phyloP scores from a whole-genome alignment of 805 yeast genomes.

The Pichia heedii region DNA sequence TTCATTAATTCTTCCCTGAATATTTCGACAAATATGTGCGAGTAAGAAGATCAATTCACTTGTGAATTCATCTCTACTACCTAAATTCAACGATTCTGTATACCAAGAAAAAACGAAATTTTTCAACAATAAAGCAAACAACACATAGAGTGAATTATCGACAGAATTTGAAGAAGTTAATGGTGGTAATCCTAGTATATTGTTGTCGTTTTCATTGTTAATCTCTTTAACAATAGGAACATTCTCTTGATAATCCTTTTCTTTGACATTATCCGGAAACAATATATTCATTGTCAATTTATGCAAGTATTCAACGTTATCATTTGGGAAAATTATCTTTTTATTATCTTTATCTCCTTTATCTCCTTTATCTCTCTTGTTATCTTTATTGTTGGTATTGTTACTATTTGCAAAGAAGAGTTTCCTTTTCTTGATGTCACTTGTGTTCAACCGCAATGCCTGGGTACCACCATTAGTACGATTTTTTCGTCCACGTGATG shows the following conservation, averaged over 20 bases:
- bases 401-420: not conserved
- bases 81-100: constrained; percentile 24
- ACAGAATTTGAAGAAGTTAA: constrained; percentile 26
- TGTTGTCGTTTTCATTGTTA: constrained; percentile 7
- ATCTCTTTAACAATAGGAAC: no score
- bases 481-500: no score
- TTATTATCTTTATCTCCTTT: no score
- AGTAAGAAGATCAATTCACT: constrained; percentile 31
- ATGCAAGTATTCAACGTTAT: not conserved
- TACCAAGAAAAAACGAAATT: constrained; percentile 44
- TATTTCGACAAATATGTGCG: constrained; percentile 32
- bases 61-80: constrained; percentile 33
- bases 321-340: not conserved
- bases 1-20: constrained; percentile 27
- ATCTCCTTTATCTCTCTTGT: not conserved
- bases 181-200: not conserved
- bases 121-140: constrained; percentile 37
- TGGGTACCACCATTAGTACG: no score
- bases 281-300: not conserved
- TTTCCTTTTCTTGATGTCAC: no score
- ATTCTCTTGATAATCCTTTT: no score
- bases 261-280: not conserved
- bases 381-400: not conserved
- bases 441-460: no score
- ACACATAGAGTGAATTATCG: constrained; percentile 37